Evolutionary conservation across 1,284 basidiomycete species (phyloP), one percentile per base, ranked within the genome.

Genomic region (Porogramme epimiltina): DNA sequence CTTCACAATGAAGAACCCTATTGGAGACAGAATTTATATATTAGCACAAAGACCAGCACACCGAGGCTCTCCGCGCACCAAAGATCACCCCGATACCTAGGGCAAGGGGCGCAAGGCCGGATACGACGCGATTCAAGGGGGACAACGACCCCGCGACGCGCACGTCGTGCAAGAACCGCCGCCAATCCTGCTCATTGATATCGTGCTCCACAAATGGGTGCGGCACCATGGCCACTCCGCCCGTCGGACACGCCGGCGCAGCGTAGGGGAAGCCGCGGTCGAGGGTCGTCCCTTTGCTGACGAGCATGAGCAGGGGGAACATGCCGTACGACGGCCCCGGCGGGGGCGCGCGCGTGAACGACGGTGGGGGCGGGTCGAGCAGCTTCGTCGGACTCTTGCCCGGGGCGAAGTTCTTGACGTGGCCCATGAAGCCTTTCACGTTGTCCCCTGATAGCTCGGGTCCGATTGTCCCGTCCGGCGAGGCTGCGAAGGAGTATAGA

Each of bases 171-270:
- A 67, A 19, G 53, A 66, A 66, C 3, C 44, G 48, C 26, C 23
- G 36, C 76, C 76, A 78, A 58, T 78, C 76, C 10, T 56, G 56
- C 59, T 76, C 69, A 13, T 47, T 62, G 8, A 78, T 64, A 58
- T 77, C 74, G 56, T 73, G 71, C 39, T 65, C 60, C 6, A 51
- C 51, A 52, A 78, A 77, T 8, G 74, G 74, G 59, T 78, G 75
- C 13, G 69, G 69, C 24, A 43, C 45, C 18, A 44, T 22, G 4
- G 22, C 44, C 22, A 13, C 23, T 10, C 33, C 34, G 9, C 10
- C 34, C 16, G 9, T 36, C 16, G 39, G 2, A 10, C 47, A 51
- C 8, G 42, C 42, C 13, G 64, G 64, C 13, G 54, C 47, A 10
- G 45, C 19, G 13, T 49, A 28, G 4, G 52, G 46, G 52, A 64